phyloP scores from a whole-genome alignment of 2,329 filamentous ascomycete genomes.

The Fusarium sp. region DNA sequence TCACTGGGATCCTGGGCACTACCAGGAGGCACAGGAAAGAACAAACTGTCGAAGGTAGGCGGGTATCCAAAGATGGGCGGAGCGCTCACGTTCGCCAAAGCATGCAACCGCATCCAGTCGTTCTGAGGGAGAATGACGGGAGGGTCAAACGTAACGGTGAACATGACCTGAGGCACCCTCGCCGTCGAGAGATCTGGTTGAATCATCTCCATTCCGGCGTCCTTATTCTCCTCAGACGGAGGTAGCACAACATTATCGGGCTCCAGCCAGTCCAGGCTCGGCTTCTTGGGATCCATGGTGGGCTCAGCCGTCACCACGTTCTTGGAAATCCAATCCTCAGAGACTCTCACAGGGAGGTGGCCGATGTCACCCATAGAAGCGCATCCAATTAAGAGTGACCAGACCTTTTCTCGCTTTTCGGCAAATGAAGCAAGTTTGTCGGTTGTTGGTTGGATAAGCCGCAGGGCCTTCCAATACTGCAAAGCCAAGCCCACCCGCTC shows the following conservation, averaged over 20 bases:
- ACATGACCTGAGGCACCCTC: constrained; percentile 77
- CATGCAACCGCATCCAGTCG: constrained; percentile 72
- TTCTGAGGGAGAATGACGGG: constrained; percentile 77
- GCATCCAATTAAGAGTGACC: constrained; percentile 77
- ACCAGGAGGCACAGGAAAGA: constrained; percentile 66
- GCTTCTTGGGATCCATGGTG: constrained; percentile 56
- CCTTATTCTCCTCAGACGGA: constrained; percentile 58
- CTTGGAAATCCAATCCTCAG: constrained; percentile 79
- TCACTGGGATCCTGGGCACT: constrained; percentile 68
- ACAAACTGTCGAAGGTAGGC: constrained; percentile 68
- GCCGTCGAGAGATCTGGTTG: constrained; percentile 58
- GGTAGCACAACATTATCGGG: constrained; percentile 73
- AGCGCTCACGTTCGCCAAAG: constrained; percentile 63
- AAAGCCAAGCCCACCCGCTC: constrained; percentile 76
- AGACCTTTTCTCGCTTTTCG: constrained; percentile 64
- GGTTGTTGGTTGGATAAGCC: constrained; percentile 57
- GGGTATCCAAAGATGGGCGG: constrained; percentile 51
- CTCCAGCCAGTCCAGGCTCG: constrained; percentile 77
- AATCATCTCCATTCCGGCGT: constrained; percentile 66
- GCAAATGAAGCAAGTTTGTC: constrained; percentile 54
- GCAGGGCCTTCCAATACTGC: constrained; percentile 81
- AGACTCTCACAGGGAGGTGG: constrained; percentile 75
- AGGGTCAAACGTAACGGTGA: constrained; percentile 80
- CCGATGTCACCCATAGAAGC: constrained; percentile 59
- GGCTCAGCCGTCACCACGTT: constrained; percentile 70